Base-by-base conservation (phyloP, 805 yeast genomes). In the Grigorovia jiainica region DNA sequence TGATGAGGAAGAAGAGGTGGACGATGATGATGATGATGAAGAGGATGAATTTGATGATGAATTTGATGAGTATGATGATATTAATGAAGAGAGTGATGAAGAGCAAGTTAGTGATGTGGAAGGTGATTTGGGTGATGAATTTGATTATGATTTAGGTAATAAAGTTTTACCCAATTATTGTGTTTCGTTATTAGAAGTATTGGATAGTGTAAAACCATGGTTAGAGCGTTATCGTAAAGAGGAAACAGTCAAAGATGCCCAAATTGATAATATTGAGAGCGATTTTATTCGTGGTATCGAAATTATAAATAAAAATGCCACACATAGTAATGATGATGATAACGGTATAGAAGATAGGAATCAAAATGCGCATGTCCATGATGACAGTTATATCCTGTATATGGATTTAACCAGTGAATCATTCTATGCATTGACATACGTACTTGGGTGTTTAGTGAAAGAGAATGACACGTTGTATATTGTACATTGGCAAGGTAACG, bases 351-450 rank as follows among this genome's bases (percentile, higher is more conserved):
- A 15, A n/a, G 18, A 16, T 18, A 11, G 4, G n/a, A n/a, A n/a
- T n/a, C n/a, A n/a, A n/a, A n/a, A n/a, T n/a, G n/a, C n/a, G n/a
- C n/a, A n/a, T n/a, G n/a, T n/a, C n/a, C 43, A 47, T 3, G 51
- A 70, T 5, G 42, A 43, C 21, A n/a, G 76, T 77, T 47, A 47
- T 30, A 63, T 87, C 38, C 72, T 87, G 17, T 86, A 92, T 54
- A 75, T 82, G 66, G 96, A 89, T 58, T 72, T 82, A 47, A 78
- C 90, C 3, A 82, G 86, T 0, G 96, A 87, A 57, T 80, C 95
- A 2, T 70, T 72, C 31, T 83, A 82, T 60, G 92, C 96, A 0
- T 67, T 89, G 18, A 92, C 86, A 53, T 87, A 95, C 83, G 76
- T 87, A 34, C 70, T 89, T 50, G 97, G 97, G 2, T 76, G 95